These are phyloP conservation scores for Cymbopogon flexuosus DNA, from an alignment of 202 grass and related monocot genomes.

Conservation along the genomic window DNA sequence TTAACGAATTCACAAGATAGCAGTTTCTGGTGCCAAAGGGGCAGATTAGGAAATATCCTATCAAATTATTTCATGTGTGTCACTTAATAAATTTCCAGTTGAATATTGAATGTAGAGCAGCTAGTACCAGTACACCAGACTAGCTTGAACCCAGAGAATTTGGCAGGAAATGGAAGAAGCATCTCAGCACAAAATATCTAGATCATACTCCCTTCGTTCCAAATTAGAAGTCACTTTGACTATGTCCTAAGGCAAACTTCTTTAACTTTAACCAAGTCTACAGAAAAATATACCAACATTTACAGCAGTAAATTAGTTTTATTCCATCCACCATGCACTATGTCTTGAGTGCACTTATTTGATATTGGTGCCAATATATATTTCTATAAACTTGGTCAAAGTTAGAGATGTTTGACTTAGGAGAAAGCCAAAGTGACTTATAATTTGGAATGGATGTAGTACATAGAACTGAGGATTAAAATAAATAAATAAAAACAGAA, in stretches of 20 bases:
- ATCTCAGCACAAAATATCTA: not conserved
- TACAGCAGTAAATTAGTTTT: not conserved
- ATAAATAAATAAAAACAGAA: not conserved
- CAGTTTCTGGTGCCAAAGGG: not conserved
- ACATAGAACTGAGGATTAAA: not conserved
- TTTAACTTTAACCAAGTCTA: not conserved
- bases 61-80: not conserved
- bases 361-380: not conserved
- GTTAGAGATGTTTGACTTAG: not conserved
- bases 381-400: not conserved
- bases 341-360: not conserved
- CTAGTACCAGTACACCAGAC: not conserved
- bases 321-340: not conserved
- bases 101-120: not conserved
- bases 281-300: not conserved
- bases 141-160: slow-evolving; percentile 1
- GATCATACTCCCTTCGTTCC: not conserved
- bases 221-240: not conserved
- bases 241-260: not conserved
- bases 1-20: not conserved
- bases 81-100: not conserved
- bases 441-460: not conserved
- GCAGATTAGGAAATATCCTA: not conserved
- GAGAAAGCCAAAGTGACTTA: not conserved
- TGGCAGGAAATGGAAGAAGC: not conserved